Evolutionary conservation across 192 early-diverging fungal genomes (phyloP), one percentile per base, ranked within the genome.

Genomic region (Pecoramyces ruminantium): DNA sequence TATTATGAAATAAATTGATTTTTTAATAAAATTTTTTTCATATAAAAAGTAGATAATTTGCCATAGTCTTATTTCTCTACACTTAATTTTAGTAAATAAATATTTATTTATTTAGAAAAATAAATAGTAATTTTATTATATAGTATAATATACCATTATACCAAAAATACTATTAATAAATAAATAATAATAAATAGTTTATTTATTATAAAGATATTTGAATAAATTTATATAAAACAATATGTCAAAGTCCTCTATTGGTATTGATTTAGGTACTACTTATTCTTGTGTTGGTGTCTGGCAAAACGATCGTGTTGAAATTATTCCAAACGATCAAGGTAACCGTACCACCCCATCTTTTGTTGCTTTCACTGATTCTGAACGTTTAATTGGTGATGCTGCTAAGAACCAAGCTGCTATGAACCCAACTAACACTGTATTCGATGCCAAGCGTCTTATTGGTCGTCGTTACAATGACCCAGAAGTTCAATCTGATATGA

Each of bases 261-360:
- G 95, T 90, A 96, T 98, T 87, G 96, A 98, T 91, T 90, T 98
- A 86, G 96, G 96, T 84, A 98, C 96, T 83, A 98, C 95, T 85
- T 98, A 98, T 92, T 95, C 94, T 83, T 89, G 88, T 84, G 88
- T 90, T 77, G 88, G 84, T 58, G 80, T 80, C 15, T 89, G 85
- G 86, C 85, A 88, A 84, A 85, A 84, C 79, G 87, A 87, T 82
- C 89, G 89, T 30, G 87, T 87, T 77, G 92, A 93, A 86, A 91
- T 92, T 79, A 92, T 94, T 86, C 91, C 93, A 84, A 95, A 94
- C 89, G 93, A 94, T 87, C 93, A 94, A 87, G 94, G 93, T 91
- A 93, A 93, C 89, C 93, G 93, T 81, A 94, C 93, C 80, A 94
- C 93, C 78, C 93, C 93, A 82, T 95, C 94, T 80, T 94, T 94